Conservation (phyloP, 2,329 filamentous ascomycete species). For the Trichoderma arundinaceum region DNA sequence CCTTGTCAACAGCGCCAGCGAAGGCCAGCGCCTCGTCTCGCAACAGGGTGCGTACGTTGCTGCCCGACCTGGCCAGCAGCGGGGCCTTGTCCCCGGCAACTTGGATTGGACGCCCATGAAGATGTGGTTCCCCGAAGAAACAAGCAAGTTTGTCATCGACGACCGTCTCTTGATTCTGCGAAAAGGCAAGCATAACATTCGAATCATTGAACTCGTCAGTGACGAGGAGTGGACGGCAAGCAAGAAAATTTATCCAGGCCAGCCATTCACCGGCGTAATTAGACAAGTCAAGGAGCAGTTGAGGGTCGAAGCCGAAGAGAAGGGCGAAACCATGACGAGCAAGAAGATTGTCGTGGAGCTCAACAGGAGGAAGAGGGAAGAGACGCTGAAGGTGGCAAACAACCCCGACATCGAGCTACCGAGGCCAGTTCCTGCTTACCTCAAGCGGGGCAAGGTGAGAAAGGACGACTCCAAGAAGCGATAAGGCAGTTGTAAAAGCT, state of each 20-base stretch:
- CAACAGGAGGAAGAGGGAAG: conserved; percentile 36
- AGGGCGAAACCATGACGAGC: conserved; percentile 40
- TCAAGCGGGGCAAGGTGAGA: conserved; percentile 36
- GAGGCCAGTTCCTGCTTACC: background rate
- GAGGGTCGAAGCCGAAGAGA: conserved; percentile 44
- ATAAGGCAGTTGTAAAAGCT: background rate
- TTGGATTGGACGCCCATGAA: conserved; percentile 68
- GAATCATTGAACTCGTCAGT: conserved; percentile 63
- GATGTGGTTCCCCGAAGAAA: conserved; percentile 62
- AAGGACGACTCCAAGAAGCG: background rate
- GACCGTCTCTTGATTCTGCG: conserved; percentile 64
- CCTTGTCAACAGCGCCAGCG: conserved; percentile 60
- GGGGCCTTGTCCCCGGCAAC: conserved; percentile 54
- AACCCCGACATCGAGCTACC: conserved; percentile 51
- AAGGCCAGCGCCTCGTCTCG: conserved; percentile 63
- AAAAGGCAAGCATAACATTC: conserved; percentile 67
- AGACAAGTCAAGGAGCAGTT: conserved; percentile 51
- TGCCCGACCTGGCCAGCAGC: conserved; percentile 52
- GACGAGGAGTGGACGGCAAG: conserved; percentile 59
- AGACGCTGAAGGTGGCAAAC: conserved; percentile 45
- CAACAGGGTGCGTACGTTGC: conserved; percentile 66
- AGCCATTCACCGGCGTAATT: conserved; percentile 56
- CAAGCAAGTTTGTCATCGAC: conserved; percentile 65
- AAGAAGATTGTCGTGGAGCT: conserved; percentile 41
- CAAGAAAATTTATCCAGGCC: conserved; percentile 59